Evolutionary conservation across 169 alveolate genomes (phyloP).

Genomic region (Cryptosporidium muris): DNA sequence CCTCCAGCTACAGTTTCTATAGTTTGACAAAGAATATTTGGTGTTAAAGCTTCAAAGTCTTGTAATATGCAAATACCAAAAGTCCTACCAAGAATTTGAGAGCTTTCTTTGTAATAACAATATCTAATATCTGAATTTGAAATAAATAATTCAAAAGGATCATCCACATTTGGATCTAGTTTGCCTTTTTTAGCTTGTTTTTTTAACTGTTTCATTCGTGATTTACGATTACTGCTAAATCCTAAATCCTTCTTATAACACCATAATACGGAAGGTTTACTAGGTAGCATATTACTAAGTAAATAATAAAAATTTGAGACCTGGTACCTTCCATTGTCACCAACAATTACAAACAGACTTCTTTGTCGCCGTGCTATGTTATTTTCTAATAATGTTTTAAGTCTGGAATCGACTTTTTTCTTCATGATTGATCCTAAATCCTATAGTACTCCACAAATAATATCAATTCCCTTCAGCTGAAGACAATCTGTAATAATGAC

Average conservation of each 20-base stretch:
- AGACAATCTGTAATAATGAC: no score
- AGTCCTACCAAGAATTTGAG: slow-evolving; percentile 95
- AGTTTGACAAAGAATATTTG: slow-evolving; percentile 99
- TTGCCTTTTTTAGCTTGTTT: slow-evolving; percentile 91
- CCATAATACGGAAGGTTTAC: slow-evolving; percentile 94
- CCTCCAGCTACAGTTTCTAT: slow-evolving; percentile 99
- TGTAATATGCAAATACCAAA: slow-evolving; percentile 95
- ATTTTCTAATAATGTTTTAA: slow-evolving; percentile 92
- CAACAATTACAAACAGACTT: slow-evolving; percentile 93
- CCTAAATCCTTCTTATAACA: slow-evolving; percentile 98
- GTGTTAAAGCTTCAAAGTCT: slow-evolving; percentile 99
- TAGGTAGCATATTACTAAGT: slow-evolving; percentile 72
- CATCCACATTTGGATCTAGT: slow-evolving; percentile 93
- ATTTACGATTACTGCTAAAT: slow-evolving; percentile 94
- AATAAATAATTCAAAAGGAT: slow-evolving; percentile 95
- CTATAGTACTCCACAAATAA: neutral
- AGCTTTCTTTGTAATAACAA: slow-evolving; percentile 97
- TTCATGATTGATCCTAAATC: slow-evolving; percentile 79
- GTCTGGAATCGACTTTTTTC: slow-evolving; percentile 95
- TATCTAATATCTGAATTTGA: slow-evolving; percentile 93
- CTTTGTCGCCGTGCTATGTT: slow-evolving; percentile 89
- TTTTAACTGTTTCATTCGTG: slow-evolving; percentile 93
- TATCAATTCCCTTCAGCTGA: no score
- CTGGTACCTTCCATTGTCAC: slow-evolving; percentile 96
- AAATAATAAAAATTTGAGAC: slow-evolving; percentile 90